A percentile compares a stretch with the other conserved stretches of the same genome.
Conservation (phyloP, 73 alveolate species). For the Paramecium biaurelia region DNA sequence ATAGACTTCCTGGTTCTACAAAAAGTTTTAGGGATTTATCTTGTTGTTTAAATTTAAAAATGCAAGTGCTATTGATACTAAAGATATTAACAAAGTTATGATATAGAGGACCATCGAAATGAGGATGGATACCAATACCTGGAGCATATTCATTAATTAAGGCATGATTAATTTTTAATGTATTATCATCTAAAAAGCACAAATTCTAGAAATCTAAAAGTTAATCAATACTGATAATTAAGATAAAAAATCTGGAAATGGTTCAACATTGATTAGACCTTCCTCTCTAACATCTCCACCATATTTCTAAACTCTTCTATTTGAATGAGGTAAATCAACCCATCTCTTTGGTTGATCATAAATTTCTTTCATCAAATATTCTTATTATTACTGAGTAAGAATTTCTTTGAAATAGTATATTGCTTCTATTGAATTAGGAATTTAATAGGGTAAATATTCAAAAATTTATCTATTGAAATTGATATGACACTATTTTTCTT, state of each 20-base stretch:
- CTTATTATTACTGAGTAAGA: neutral
- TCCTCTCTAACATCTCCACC: constrained; percentile 23
- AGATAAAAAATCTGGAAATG: neutral
- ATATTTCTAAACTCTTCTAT: constrained; percentile 18
- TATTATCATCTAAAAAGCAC: constrained; percentile 13
- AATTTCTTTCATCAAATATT: neutral
- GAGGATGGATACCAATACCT: constrained; percentile 19
- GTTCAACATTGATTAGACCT: neutral
- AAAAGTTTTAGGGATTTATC: neutral
- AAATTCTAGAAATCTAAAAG: neutral
- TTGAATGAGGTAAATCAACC: neutral
- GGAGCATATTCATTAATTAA: neutral
- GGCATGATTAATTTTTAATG: neutral
- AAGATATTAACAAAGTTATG: constrained; percentile 24
- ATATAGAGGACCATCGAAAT: constrained; percentile 17
- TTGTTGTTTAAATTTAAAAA: neutral
- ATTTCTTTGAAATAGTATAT: neutral
- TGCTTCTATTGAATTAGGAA: neutral
- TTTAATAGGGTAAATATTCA: neutral
- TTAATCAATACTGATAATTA: neutral
- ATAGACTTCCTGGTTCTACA: constrained; percentile 5
- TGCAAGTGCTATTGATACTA: neutral
- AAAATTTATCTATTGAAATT: neutral
- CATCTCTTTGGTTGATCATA: neutral
- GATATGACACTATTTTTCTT: neutral